Base-by-base conservation (phyloP, 345 rosid genomes). In the Rhizophora mangle region DNA sequence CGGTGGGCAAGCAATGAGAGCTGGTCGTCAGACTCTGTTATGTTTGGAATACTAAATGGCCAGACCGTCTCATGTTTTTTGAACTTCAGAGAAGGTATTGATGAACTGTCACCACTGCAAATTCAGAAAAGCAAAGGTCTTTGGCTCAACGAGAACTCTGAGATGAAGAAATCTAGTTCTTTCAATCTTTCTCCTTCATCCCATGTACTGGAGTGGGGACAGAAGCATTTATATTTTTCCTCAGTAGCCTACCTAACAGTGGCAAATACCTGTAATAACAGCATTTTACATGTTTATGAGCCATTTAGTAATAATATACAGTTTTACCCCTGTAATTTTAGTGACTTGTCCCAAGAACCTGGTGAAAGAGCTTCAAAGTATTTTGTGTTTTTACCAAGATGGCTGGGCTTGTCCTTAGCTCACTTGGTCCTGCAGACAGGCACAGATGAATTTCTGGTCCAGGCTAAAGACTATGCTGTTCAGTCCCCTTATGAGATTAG, bases 261-360 rank as follows among this genome's bases (percentile, higher is more conserved):
- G 71, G 76, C 72, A 67, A 89, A 86, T 72, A 82, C 74, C 22
- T 77, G 79, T 74, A 85, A 80, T 46, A 81, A 82, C 80, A 89
- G 89, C 75, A 54, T 68, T 78, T 78, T 89, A 81, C 83, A 77
- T 77, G 77, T 85, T 59, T 81, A 85, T 68, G 88, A 83, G 74
- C 91, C 91, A 19, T 85, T 82, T 76, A 86, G 88, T 60, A 80
- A 88, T 65, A 80, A 81, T 67, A 19, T 53, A 61, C 91, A 85
- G 82, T 88, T 90, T 78, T 86, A 83, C 74, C 81, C 88, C 19
- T 90, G 87, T 78, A 85, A 90, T 68, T 83, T 75, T 79, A 82
- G 86, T 39, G 85, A 85, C 46, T 67, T 82, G 66, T 67, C 71
- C 63, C 67, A 85, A 56, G 81, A 76, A 69, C 88, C 90, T 37